Evolutionary conservation across 768 basidiomycete species (phyloP).

Genomic region (Rhizopogon salebrosus): DNA sequence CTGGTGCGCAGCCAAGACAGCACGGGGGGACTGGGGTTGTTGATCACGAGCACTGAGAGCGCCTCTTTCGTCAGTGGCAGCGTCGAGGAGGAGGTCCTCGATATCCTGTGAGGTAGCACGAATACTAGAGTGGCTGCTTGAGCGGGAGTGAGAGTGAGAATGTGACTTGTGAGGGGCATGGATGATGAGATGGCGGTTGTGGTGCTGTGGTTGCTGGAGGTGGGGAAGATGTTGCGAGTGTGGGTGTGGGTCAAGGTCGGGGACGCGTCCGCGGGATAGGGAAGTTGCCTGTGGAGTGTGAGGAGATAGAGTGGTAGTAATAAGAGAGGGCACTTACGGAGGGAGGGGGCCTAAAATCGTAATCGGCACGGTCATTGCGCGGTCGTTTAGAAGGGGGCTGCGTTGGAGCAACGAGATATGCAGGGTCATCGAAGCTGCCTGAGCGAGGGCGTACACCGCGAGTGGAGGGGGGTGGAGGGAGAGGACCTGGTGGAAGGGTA

Average conservation of each 20-base stretch:
- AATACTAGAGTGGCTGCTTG: conserved; percentile 31
- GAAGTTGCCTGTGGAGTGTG: conserved; percentile 6
- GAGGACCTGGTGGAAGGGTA: conserved; percentile 31
- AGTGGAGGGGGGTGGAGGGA: conserved; percentile 30
- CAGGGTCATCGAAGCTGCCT: conserved; percentile 35
- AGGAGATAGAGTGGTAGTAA: neutral
- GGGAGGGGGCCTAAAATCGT: conserved; percentile 15
- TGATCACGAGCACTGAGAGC: conserved; percentile 22
- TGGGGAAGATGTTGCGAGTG: conserved; percentile 14
- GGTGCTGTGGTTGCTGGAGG: conserved; percentile 13
- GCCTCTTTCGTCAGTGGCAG: conserved; percentile 30
- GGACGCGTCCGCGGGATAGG: conserved; percentile 9
- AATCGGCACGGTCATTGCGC: conserved; percentile 33
- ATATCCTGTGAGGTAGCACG: conserved; percentile 31
- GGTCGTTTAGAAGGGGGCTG: conserved; percentile 49
- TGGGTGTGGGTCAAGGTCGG: conserved; percentile 21
- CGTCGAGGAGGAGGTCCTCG: conserved; percentile 46
- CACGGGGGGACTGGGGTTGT: conserved; percentile 26
- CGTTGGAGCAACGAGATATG: conserved; percentile 23
- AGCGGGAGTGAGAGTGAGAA: conserved; percentile 17
- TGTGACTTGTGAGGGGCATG: conserved; percentile 9
- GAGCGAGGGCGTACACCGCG: conserved; percentile 39
- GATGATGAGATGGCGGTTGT: neutral
- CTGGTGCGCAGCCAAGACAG: conserved; percentile 26
- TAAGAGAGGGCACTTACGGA: neutral